phyloP scores from a whole-genome alignment of 2,329 filamentous ascomycete species.

The Aspergillus fischeri region DNA sequence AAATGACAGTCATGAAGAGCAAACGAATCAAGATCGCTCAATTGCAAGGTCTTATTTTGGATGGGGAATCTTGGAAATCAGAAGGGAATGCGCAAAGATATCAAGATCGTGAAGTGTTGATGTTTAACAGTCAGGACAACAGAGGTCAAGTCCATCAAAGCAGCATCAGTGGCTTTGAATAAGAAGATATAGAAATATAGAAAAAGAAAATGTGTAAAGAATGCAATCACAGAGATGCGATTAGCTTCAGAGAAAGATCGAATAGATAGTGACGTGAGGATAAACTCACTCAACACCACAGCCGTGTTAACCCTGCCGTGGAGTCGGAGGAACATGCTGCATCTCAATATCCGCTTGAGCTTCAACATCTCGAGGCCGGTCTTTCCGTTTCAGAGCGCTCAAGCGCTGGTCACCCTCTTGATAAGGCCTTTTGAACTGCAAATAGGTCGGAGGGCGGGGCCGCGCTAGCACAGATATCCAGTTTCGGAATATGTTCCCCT shows the following conservation, averaged over 20 bases:
- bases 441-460: slow-evolving; percentile 81
- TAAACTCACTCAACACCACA: background rate
- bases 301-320: slow-evolving; percentile 18
- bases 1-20: background rate
- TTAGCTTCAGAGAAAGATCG: background rate
- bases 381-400: slow-evolving; percentile 55
- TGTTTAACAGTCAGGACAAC: slow-evolving; percentile 1
- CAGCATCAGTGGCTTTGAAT: slow-evolving; percentile 4
- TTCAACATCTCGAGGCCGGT: slow-evolving; percentile 45
- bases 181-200: slow-evolving; percentile 9
- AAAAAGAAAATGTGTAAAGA: slow-evolving; percentile 16
- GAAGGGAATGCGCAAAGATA: background rate
- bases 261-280: background rate
- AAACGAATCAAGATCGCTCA: background rate
- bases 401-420: slow-evolving; percentile 81
- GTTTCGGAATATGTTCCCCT: slow-evolving; percentile 70
- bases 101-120: background rate
- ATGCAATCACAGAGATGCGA: background rate
- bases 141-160: slow-evolving; percentile 4
- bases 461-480: slow-evolving; percentile 76
- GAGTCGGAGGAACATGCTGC: slow-evolving; percentile 52
- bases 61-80: background rate
- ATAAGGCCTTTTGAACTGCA: slow-evolving; percentile 77
- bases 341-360: slow-evolving; percentile 65
- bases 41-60: background rate